Evolutionary conservation across 108 stramenopile genomes (phyloP).

Genomic region (Skeletonema tropicum): DNA sequence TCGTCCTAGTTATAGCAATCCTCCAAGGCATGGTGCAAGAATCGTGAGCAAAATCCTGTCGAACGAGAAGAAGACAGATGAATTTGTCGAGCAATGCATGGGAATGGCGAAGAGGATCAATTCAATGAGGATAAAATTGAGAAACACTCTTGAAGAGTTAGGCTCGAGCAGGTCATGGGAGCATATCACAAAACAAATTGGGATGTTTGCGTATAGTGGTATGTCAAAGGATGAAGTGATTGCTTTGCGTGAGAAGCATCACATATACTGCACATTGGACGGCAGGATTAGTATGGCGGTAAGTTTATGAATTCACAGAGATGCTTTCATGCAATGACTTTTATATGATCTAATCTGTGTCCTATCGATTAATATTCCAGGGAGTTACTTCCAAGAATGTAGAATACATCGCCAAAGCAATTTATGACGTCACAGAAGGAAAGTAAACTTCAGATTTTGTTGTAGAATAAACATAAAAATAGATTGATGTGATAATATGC

Average conservation of each 20-base stretch:
- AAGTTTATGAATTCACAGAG: slow-evolving; percentile 19
- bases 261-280: slow-evolving; percentile 97
- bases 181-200: slow-evolving; percentile 97
- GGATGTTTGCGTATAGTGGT: slow-evolving; percentile 99
- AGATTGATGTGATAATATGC: neutral
- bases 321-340: neutral
- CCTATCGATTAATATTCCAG: slow-evolving; percentile 20
- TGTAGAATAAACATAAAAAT: neutral
- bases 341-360: neutral
- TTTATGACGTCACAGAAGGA: slow-evolving; percentile 92
- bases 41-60: slow-evolving; percentile 91
- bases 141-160: slow-evolving; percentile 71
- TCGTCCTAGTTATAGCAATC: slow-evolving; percentile 99
- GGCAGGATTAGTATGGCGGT: slow-evolving; percentile 99
- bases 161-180: slow-evolving; percentile 90
- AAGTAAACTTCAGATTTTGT: slow-evolving; percentile 2
- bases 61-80: slow-evolving; percentile 74
- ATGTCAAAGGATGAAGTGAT: slow-evolving; percentile 93
- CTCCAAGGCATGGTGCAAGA: slow-evolving; percentile 96
- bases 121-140: slow-evolving; percentile 83
- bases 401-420: slow-evolving; percentile 92
- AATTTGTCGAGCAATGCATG: slow-evolving; percentile 93
- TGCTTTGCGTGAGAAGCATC: slow-evolving; percentile 85
- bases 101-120: slow-evolving; percentile 98
- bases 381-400: slow-evolving; percentile 97